Base-by-base conservation (phyloP, 2,329 filamentous ascomycete genomes). In the Xylaria sp. region DNA sequence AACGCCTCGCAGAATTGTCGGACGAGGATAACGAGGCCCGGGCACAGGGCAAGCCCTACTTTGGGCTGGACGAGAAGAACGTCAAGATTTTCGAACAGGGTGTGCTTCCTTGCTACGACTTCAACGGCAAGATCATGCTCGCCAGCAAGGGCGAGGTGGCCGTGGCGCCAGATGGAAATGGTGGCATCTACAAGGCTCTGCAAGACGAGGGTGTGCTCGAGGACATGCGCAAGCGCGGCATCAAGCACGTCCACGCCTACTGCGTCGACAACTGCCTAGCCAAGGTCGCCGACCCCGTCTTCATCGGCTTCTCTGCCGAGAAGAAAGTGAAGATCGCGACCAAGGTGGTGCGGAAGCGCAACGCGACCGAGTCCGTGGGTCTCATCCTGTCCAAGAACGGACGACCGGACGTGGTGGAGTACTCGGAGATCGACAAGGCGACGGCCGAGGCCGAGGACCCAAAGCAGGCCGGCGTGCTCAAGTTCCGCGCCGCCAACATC, bases 231-330 rank as follows among this genome's bases (percentile, higher is more conserved):
- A 90, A 90, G 82, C 92, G 95, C 66, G 94, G 94, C 59, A 92
- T 98, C 78, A 83, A 97, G 86, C 96, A 99, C 84, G 92, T 99
- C 71, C 95, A 99, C 82, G 92, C 94, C 57, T 98, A 98, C 87
- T 97, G 96, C 78, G 96, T 99, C 54, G 96, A 99, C 84, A 99
- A 99, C 86, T 98, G 95, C 84, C 88, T 99, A n/a, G 95, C 97
- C 80, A 95, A 93, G 83, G 95, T 99, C n/a, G 95, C 95, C 33
- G 96, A 99, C 78, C 96, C 96, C 15, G 88, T 93, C 74, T 98
- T 99, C 84, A 91, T 98, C 76, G 96, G 96, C 74, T 98, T 98
- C 83, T 88, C 94, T 4, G 94, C 95, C 49, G 88, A 90, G 60
- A 93, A 95, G 80, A 84, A 93, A 69, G 95, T 97, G 75, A 94